Base-by-base conservation (phyloP, 108 stramenopile species). In the Nitzschia sp. region DNA sequence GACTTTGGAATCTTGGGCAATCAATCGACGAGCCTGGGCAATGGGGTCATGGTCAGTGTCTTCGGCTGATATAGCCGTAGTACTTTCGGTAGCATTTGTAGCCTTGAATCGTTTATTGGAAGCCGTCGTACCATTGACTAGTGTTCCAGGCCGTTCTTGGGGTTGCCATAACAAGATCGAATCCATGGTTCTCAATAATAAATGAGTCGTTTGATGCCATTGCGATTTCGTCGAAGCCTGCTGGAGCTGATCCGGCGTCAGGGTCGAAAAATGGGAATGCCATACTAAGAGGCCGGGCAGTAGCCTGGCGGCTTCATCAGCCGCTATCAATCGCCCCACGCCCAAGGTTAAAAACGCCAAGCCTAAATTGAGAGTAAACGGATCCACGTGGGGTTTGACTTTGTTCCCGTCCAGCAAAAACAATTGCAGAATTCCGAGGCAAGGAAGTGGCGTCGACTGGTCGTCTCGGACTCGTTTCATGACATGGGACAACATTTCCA, bases 391-490 rank as follows among this genome's bases (percentile, higher is more conserved):
- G 9, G 54, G 27, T 24, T 62, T 61, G 17, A 33, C 36, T 11
- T 30, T 34, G 1, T 59, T 24, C 1, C 33, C 54, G 17, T 55
- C 56, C 5, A 27, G 28, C 9, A 1, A 11, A 9, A 38, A 15
- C 4, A 80, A 31, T 5, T 82, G 65, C 54, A 93, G 70, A 48
- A 93, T 85, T 17, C 75, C 77, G 19, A 11, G 15, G 60, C 87
- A 85, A 8, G 85, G 85, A 63, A 93, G 66, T 57, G 61, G 63
- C 53, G 83, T 85, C 0, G 27, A 26, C 24, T 57, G 42, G 59
- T 89, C 88, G 21, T 84, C 85, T 51, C 86, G 60, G 1, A 89
- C 84, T 58, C 92, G 88, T 75, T 91, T 94, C 84, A 91, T 87
- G 30, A 61, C 74, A 66, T 94, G 92, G 6, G 72, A 68, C 23